Conservation (phyloP, 2,329 filamentous ascomycete species). For the Hortaea sp. region DNA sequence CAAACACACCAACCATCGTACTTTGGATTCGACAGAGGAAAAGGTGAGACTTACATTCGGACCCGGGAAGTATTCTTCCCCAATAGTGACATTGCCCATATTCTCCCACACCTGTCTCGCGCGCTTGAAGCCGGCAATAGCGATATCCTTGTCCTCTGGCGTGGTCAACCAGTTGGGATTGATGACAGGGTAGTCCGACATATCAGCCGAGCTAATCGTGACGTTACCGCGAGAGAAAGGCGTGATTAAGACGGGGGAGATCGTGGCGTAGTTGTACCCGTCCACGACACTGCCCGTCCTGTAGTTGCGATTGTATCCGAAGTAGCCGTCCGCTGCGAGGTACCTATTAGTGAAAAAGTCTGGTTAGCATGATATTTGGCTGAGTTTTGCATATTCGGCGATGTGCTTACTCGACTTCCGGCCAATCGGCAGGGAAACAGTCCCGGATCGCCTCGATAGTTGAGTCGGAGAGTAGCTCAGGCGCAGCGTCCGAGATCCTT, state of each 20-base stretch:
- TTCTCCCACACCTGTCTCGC: constrained; percentile 1
- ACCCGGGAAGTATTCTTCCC: constrained; percentile 1
- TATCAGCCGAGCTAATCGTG: constrained; percentile 21
- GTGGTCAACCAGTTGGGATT: constrained; percentile 29
- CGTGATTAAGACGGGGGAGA: constrained; percentile 22
- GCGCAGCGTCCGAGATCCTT: constrained; percentile 4
- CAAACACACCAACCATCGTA: too few relatives aligned
- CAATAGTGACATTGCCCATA: neutral
- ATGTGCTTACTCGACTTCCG: constrained; percentile 20
- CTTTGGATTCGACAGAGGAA: too few relatives aligned
- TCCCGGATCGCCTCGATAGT: neutral
- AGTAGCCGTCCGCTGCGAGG: neutral
- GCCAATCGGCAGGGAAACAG: constrained; percentile 25
- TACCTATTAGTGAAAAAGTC: neutral
- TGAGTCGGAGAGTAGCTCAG: constrained; percentile 1
- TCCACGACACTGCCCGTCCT: constrained; percentile 11
- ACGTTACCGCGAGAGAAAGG: constrained; percentile 28
- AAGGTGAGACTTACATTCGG: neutral
- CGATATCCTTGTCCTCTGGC: constrained; percentile 24
- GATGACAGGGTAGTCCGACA: constrained; percentile 22
- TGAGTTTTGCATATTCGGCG: neutral
- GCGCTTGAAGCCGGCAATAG: constrained; percentile 11
- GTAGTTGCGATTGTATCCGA: neutral
- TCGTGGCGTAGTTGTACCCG: constrained; percentile 23
- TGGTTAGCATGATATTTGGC: neutral